Conservation (phyloP, 2,329 filamentous ascomycete genomes). For the Exserohilum rostratum region DNA sequence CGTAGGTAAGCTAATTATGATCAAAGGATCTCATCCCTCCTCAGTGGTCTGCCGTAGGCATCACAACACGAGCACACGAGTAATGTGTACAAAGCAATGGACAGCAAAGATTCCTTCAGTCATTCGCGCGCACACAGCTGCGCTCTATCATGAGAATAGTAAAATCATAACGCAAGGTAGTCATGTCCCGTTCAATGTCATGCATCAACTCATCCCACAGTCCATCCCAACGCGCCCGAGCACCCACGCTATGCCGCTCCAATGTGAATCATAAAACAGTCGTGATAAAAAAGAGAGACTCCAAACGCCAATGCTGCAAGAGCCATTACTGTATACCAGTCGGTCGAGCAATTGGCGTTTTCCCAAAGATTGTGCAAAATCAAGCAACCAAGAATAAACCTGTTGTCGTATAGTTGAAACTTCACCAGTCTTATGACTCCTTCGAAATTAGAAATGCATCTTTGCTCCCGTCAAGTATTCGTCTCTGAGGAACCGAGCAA, state of each 20-base stretch:
- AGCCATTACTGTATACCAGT: not conserved
- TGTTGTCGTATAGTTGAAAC: not conserved
- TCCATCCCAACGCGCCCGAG: constrained; percentile 12
- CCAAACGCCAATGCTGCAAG: constrained; percentile 1
- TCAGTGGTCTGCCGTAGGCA: not conserved
- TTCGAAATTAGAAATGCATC: not conserved
- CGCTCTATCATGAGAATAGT: not conserved
- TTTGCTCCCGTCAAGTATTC: not conserved
- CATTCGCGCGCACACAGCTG: not conserved
- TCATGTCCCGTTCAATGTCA: not conserved
- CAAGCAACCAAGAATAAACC: not conserved
- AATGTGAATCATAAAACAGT: constrained; percentile 13
- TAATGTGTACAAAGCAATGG: not conserved
- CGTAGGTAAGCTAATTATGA: not conserved
- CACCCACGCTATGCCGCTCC: constrained; percentile 29
- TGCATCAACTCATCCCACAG: not conserved
- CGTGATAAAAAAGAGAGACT: not conserved
- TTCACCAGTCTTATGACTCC: not conserved
- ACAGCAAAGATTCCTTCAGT: not conserved
- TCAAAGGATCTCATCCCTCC: not conserved
- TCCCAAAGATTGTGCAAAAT: not conserved
- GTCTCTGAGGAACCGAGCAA: not conserved
- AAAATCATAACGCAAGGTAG: constrained; percentile 1
- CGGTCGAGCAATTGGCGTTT: not conserved
- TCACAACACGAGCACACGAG: not conserved